Conservation (phyloP, 2,329 filamentous ascomycete genomes). For the Penicillium sp. region DNA sequence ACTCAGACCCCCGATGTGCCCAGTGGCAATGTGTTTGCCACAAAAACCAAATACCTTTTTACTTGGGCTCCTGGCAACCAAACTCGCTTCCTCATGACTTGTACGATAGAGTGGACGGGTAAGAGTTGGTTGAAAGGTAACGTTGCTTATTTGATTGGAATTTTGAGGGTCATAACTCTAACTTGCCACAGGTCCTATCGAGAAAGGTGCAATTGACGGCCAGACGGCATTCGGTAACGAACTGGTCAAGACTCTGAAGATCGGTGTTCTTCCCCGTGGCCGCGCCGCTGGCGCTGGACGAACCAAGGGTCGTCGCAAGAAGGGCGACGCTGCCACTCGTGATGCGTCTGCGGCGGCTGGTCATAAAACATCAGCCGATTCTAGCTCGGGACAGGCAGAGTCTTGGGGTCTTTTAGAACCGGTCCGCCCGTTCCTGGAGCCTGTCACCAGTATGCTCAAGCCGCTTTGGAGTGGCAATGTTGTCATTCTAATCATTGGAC, state of each 20-base stretch:
- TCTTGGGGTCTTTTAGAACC: slow-evolving; percentile 82
- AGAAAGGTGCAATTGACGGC: slow-evolving; percentile 89
- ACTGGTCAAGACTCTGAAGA: slow-evolving; percentile 67
- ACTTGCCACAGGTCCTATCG: slow-evolving; percentile 68
- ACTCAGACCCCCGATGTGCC: slow-evolving; percentile 94
- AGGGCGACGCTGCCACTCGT: slow-evolving; percentile 42
- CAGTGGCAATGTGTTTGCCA: slow-evolving; percentile 82
- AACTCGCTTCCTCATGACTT: slow-evolving; percentile 81
- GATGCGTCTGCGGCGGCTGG: slow-evolving; percentile 40
- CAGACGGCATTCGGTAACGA: slow-evolving; percentile 79
- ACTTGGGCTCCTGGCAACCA: slow-evolving; percentile 84
- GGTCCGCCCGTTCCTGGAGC: slow-evolving; percentile 62
- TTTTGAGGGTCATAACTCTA: slow-evolving; percentile 19
- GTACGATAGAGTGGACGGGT: slow-evolving; percentile 88
- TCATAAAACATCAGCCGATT: slow-evolving; percentile 41
- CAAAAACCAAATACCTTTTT: slow-evolving; percentile 91
- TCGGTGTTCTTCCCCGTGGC: slow-evolving; percentile 63
- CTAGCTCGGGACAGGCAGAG: slow-evolving; percentile 40
- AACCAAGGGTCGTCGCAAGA: slow-evolving; percentile 57
- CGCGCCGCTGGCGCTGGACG: slow-evolving; percentile 50
- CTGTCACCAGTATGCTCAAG: slow-evolving; percentile 62
- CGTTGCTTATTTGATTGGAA: slow-evolving; percentile 21
- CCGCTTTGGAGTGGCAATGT: slow-evolving; percentile 72
- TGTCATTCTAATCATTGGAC: slow-evolving; percentile 67
- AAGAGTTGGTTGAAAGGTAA: slow-evolving; percentile 97